Evolutionary conservation across 2,329 filamentous ascomycete species (phyloP).

Genomic region (Diplocarpon rosae): DNA sequence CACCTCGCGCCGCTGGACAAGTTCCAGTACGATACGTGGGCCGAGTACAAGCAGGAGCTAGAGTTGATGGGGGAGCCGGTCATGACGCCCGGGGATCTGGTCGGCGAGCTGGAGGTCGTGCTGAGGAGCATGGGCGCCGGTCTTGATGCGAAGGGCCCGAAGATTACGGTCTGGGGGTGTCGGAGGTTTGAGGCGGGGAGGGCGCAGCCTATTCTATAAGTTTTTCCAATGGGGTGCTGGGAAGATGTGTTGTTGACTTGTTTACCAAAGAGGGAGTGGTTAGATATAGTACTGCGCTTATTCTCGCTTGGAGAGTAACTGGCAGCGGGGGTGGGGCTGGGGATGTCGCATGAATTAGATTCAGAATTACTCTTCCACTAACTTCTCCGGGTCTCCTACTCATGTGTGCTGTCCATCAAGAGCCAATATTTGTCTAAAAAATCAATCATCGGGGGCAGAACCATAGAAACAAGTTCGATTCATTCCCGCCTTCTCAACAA

Average conservation of each 20-base stretch:
- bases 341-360: too few species aligned
- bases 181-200: conserved; percentile 1
- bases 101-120: not conserved
- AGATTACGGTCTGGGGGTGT: conserved; percentile 1
- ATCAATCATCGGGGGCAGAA: too few species aligned
- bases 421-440: too few species aligned
- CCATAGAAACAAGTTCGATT: too few species aligned
- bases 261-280: too few species aligned
- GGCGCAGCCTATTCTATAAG: not conserved
- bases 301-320: too few species aligned
- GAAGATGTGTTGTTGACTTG: conserved; percentile 22
- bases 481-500: too few species aligned
- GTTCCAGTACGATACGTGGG: not conserved
- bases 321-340: too few species aligned
- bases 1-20: conserved; percentile 1
- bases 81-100: not conserved
- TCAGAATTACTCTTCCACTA: too few species aligned
- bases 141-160: not conserved
- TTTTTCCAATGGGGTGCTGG: not conserved
- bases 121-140: not conserved
- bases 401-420: too few species aligned
- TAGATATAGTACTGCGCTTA: too few species aligned
- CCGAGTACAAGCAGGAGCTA: conserved; percentile 1
- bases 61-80: not conserved
- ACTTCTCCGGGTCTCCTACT: too few species aligned